Evolutionary conservation across 2,329 filamentous ascomycete species (phyloP), one percentile per base, ranked within the genome.

Genomic region (Leptoxyphium fumago): DNA sequence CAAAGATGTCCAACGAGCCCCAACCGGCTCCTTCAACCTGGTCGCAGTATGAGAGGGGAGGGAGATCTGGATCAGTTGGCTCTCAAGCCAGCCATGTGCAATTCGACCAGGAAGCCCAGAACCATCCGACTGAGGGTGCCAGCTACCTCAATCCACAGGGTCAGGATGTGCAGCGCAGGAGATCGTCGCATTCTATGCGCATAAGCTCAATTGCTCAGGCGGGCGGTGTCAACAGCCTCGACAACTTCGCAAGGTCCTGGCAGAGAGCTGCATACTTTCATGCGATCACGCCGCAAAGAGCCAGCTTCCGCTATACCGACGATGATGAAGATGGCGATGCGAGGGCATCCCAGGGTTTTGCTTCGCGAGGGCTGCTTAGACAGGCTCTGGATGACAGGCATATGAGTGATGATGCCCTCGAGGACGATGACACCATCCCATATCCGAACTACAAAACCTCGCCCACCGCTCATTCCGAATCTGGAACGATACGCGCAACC

Each of bases 201-300:
- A 59, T 75, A 44, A 63, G 66, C 40, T 64, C 69, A 6, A 48
- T 69, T 15, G 55, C 84, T 52, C 80, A 94, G 48, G 80, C 84
- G 40, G 91, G 89, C 50, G 89, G 89, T 42, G 82, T 88, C 48
- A 96, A 96, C 69, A 93, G 84, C 63, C 83, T 96, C 55, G 82
- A 91, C 57, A 94, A 88, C 56, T 96, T 96, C 60, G 84, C 88
- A 39, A 77, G 83, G 48, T 94, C 85, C 54, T 94, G 87, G 83
- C 85, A 89, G 64, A 80, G 89, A 60, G 89, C 89, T 32, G 86
- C 87, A 21, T 81, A 75, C 45, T 96, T 96, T 63, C 75, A 78
- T 50, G 88, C 95, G 61, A 84, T 94, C 52, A 80, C 91, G 29
- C 85, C 86, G 5, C 80, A 84, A 44, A 77, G 80, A 13, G 78